A percentile compares a stretch with the other conserved stretches of the same genome.
Conservation (phyloP, 148 eudicot genomes). For the Chenopodium quinoa region DNA sequence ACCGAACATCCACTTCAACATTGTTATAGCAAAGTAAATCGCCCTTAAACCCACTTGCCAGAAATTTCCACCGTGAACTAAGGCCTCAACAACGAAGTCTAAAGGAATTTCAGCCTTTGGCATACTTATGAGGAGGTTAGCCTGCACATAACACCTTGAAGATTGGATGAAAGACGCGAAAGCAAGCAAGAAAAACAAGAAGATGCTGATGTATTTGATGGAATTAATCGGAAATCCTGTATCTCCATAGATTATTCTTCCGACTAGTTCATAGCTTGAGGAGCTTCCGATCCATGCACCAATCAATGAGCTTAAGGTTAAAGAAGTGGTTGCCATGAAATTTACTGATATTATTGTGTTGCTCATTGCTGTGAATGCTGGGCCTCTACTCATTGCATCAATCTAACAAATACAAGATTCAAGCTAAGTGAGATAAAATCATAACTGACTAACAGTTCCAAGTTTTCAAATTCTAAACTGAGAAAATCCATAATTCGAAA, state of each 20-base stretch:
- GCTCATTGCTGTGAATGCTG: conserved; percentile 44
- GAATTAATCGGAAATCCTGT: conserved; percentile 31
- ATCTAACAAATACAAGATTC: conserved; percentile 25
- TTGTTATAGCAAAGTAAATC: conserved; percentile 42
- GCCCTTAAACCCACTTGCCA: conserved; percentile 51
- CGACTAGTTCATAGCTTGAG: conserved; percentile 21
- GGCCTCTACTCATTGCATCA: conserved; percentile 42
- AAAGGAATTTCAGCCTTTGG: conserved; percentile 48
- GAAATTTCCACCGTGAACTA: conserved; percentile 43
- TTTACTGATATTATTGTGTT: conserved; percentile 50
- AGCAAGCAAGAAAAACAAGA: conserved; percentile 49
- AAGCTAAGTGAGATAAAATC: not conserved
- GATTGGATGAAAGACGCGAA: conserved; percentile 57
- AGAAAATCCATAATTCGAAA: too few species aligned
- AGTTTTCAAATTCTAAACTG: not conserved
- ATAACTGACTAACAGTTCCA: not conserved
- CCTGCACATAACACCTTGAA: conserved; percentile 47
- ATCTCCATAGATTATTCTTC: conserved; percentile 49
- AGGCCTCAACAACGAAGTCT: conserved; percentile 34
- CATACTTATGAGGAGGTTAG: conserved; percentile 62
- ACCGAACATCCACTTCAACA: conserved; percentile 49
- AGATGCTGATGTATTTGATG: conserved; percentile 44
- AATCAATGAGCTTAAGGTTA: conserved; percentile 57
- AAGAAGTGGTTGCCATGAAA: conserved; percentile 46
- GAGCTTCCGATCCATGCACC: conserved; percentile 64